Evolutionary conservation across 768 basidiomycete species (phyloP), one percentile per base, ranked within the genome.

Genomic region (Pleurotus ostreatus): DNA sequence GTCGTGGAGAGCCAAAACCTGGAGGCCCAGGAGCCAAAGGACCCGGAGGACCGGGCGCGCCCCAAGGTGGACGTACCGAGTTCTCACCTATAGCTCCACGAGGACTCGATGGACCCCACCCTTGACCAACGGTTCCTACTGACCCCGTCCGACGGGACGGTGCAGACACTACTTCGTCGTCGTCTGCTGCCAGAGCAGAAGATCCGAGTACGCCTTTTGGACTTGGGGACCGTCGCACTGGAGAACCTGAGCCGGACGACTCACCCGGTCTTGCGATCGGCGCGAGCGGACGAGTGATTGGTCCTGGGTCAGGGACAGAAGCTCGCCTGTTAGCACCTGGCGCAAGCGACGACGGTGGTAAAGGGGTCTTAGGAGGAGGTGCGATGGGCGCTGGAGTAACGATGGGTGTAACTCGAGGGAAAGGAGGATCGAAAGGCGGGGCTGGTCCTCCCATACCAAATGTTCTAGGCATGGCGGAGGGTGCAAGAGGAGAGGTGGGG

Each of bases 131-230:
- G 2, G 70, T 70, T 45, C 72, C 70, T 37, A 69, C 65, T n/a
- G 71, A 65, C 9, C 65, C 67, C 8, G 66, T 71, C 40, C 67
- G 69, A 6, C 80, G 72, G 15, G 78, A 70, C 40, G 77, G 70
- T 8, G 70, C 66, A 6, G 73, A 65, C 13, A 92, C 80, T 9
- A 91, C 86, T 65, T 92, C 89, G 65, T 92, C 90, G 58, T 89
- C 89, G 58, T 90, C 89, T 12, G 88, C 82, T 2, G 84, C 82
- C 16, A 92, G 77, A 16, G 90, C 89, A 4, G 86, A 86, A 12
- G 89, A 91, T 11, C 90, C 90, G 5, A 91, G 74, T 37, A 85
- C 71, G 40, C 84, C 83, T 65, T 90, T 91, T 2, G 80, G 79
- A 61, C 78, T 80, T 5, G 79, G 78, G 22, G 76, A 77, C 11